phyloP scores from a whole-genome alignment of 345 rosid genomes.

The Xanthoceras sorbifolium region DNA sequence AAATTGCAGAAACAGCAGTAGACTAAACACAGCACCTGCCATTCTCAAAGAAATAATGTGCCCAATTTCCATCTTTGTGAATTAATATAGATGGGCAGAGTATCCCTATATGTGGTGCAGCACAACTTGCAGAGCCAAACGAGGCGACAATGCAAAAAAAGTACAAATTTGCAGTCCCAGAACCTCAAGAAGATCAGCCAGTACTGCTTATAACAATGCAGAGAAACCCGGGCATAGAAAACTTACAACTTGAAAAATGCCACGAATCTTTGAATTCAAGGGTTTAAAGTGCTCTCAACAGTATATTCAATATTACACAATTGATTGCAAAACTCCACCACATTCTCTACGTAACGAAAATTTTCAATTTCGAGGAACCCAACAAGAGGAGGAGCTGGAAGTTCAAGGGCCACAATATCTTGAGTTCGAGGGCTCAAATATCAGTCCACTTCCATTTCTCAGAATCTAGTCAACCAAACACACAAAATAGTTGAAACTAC shows the following conservation, averaged over 20 bases:
- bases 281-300: conserved; percentile 2
- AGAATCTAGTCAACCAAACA: conserved; percentile 6
- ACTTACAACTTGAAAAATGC: conserved; percentile 9
- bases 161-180: conserved; percentile 4
- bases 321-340: conserved; percentile 4
- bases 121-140: conserved; percentile 3
- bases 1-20: conserved; percentile 46
- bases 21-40: conserved; percentile 35
- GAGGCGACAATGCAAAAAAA: background rate
- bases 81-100: background rate
- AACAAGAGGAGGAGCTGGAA: background rate
- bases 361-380: conserved; percentile 13
- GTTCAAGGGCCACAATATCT: background rate
- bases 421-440: conserved; percentile 1
- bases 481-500: conserved; percentile 3
- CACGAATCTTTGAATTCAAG: background rate
- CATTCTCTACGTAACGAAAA: conserved; percentile 16
- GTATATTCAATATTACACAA: background rate
- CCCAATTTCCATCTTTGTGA: conserved; percentile 21
- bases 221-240: background rate
- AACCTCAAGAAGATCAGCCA: conserved; percentile 19
- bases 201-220: background rate
- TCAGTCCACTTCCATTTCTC: conserved; percentile 5
- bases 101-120: conserved; percentile 19
- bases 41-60: conserved; percentile 27